Evolutionary conservation across 306 rosid species (phyloP), one percentile per base, ranked within the genome.

Genomic region (Sicyos baderoa): DNA sequence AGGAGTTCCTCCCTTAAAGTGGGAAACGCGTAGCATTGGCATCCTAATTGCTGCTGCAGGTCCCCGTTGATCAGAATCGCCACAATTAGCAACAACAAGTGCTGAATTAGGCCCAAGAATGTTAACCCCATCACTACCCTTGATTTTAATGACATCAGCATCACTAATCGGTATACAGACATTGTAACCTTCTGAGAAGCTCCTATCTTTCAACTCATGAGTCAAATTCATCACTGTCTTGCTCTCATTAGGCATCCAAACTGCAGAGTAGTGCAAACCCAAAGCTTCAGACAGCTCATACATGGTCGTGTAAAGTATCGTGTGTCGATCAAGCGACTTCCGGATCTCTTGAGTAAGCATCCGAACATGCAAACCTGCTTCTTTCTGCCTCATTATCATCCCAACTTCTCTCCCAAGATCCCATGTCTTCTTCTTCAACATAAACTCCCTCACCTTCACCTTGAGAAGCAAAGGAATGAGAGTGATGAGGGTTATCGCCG

Each of bases 301-400:
- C 73, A 94, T 85, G 53, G 99, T 94, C 16, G 99, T 90, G 73
- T 89, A 72, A 68, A 94, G 77, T 66, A 94, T 90, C 0, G 89
- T 90, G 69, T 90, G 99, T 67, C 90, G 79, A 77, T 94, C 91
- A 4, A 94, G 96, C 0, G 99, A 90, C 80, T 90, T 94, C 14
- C 99, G 99, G 77, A 94, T 94, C 88, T 94, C 99, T 40, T 86
- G 99, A 14, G 99, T 94, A 29, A 94, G 99, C 99, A 94, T 94
- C 74, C 99, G 76, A 5, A 94, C 99, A 71, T 94, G 99, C 85
- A 79, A 58, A 27, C 92, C 99, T 18, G 92, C 90, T 80, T 94
- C 97, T 66, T 69, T 82, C 82, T 90, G 89, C 66, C 86, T 94
- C 99, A 90, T 79, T 68, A 90, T 94, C 55, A 80, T 75, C 21